A percentile compares a stretch with the other conserved stretches of the same genome.
Evolutionary conservation across 176 grass and related monocot genomes (phyloP).

Genomic region (Pontederia paniculata): DNA sequence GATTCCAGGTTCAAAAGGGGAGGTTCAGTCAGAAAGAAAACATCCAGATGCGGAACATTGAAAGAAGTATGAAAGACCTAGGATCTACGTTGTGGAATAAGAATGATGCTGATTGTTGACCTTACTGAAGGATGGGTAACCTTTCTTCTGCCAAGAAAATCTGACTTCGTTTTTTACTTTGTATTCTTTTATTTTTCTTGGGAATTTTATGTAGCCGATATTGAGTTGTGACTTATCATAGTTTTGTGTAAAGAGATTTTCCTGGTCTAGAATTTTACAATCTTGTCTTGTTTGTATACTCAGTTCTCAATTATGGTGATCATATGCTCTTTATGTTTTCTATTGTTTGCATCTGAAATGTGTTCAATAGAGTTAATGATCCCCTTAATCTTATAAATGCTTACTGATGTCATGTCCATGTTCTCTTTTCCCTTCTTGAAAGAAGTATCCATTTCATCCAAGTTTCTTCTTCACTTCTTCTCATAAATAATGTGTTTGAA

Average conservation of each 20-base stretch:
- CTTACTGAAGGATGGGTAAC: conserved; percentile 53
- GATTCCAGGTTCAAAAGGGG: conserved; percentile 45
- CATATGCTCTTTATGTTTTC: too few relatives aligned
- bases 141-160: conserved; percentile 59
- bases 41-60: conserved; percentile 30
- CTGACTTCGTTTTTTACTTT: conserved; percentile 22
- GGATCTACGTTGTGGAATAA: conserved; percentile 41
- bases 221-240: conserved; percentile 1
- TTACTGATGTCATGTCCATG: too few relatives aligned
- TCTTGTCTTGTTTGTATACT: too few relatives aligned
- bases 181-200: neutral
- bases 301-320: too few relatives aligned
- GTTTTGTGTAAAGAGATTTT: neutral
- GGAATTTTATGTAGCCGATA: neutral
- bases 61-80: conserved; percentile 16
- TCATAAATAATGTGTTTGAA: too few relatives aligned
- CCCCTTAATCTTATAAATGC: too few relatives aligned
- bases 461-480: too few relatives aligned
- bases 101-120: conserved; percentile 40
- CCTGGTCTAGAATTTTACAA: too few relatives aligned
- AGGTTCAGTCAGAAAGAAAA: conserved; percentile 61
- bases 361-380: too few relatives aligned
- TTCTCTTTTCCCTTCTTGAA: too few relatives aligned
- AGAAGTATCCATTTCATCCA: too few relatives aligned
- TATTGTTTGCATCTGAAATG: too few relatives aligned